Evolutionary conservation across 345 rosid species (phyloP).

Genomic region (Pseudoturritis turrita): DNA sequence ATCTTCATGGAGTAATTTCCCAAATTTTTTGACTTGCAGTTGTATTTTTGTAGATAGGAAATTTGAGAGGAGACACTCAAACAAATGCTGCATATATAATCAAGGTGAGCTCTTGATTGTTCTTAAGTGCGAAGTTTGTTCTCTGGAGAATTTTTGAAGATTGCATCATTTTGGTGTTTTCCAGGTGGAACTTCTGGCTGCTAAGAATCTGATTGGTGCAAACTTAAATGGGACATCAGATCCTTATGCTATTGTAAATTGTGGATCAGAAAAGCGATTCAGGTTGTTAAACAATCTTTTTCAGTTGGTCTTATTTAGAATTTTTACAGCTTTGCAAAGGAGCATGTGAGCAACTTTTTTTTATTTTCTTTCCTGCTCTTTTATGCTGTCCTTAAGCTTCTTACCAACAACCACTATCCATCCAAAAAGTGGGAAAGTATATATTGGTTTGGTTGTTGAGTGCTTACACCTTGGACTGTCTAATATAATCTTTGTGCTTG

Average conservation of each 20-base stretch:
- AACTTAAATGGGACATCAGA: constrained; percentile 97
- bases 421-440: neutral
- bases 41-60: constrained; percentile 78
- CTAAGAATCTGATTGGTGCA: constrained; percentile 95
- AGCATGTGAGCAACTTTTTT: constrained; percentile 16
- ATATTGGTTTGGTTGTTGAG: constrained; percentile 13
- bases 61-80: constrained; percentile 56
- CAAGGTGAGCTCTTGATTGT: constrained; percentile 14
- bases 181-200: constrained; percentile 91
- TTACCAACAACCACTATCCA: constrained; percentile 10
- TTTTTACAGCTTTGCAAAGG: neutral
- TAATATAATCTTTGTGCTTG: constrained; percentile 17
- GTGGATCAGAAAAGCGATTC: constrained; percentile 93
- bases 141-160: neutral
- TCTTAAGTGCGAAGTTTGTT: neutral
- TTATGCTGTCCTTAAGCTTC: constrained; percentile 1
- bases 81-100: constrained; percentile 64
- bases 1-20: constrained; percentile 51
- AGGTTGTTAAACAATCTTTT: constrained; percentile 46
- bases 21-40: constrained; percentile 79
- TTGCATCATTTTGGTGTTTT: neutral
- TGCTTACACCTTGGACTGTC: neutral
- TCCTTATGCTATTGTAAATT: constrained; percentile 94
- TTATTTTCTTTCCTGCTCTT: neutral
- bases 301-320: neutral